Conservation (phyloP, 2,329 filamentous ascomycete genomes). For the Pseudocercospora fijiensis region DNA sequence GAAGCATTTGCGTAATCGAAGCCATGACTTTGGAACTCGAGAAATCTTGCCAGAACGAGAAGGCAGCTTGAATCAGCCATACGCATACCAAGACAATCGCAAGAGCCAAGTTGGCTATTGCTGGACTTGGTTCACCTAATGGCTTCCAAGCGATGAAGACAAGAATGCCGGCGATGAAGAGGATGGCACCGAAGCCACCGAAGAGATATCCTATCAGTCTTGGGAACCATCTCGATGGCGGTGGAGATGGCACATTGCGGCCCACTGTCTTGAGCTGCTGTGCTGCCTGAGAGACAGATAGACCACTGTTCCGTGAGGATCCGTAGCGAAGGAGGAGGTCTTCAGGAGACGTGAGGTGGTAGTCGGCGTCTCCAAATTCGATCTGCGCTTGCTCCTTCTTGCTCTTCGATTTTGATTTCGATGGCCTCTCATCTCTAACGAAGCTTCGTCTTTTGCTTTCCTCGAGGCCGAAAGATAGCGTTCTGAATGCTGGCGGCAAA, state of each 20-base stretch:
- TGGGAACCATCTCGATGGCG: slow-evolving; percentile 59
- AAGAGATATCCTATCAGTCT: slow-evolving; percentile 70
- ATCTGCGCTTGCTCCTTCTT: slow-evolving; percentile 14
- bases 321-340: slow-evolving; percentile 62
- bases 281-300: slow-evolving; percentile 59
- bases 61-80: slow-evolving; percentile 57
- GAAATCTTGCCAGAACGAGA: slow-evolving; percentile 68
- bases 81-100: slow-evolving; percentile 71
- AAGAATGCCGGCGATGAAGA: slow-evolving; percentile 66
- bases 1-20: slow-evolving; percentile 77
- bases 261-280: slow-evolving; percentile 61
- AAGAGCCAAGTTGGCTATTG: slow-evolving; percentile 67
- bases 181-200: slow-evolving; percentile 71
- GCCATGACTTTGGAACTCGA: slow-evolving; percentile 75
- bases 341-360: slow-evolving; percentile 61
- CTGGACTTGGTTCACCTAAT: slow-evolving; percentile 53
- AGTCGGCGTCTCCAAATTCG: slow-evolving; percentile 56
- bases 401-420: slow-evolving; percentile 32
- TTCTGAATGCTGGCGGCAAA: slow-evolving; percentile 47
- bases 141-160: slow-evolving; percentile 78
- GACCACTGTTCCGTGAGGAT: slow-evolving; percentile 57
- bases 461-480: slow-evolving; percentile 47
- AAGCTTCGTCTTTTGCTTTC: slow-evolving; percentile 33
- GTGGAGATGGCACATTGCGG: slow-evolving; percentile 64
- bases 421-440: slow-evolving; percentile 25